phyloP scores from a whole-genome alignment of 2,329 filamentous ascomycete genomes.

The Fusarium bulbicola region DNA sequence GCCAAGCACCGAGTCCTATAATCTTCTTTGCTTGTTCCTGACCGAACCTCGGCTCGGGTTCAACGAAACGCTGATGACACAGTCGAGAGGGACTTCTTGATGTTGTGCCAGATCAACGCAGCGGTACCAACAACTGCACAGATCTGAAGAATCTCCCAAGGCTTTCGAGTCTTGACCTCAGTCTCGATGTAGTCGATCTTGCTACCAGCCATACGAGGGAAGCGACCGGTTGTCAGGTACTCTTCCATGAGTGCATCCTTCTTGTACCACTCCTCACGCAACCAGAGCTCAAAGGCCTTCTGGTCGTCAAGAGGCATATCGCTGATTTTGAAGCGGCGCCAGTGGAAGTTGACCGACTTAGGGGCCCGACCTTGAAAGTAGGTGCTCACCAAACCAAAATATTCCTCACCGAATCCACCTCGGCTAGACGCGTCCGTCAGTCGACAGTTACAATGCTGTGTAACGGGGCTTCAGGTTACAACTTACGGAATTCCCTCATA shows the following conservation, averaged over 20 bases:
- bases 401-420: constrained; percentile 87
- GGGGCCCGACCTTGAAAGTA: constrained; percentile 90
- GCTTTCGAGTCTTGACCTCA: constrained; percentile 62
- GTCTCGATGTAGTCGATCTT: constrained; percentile 64
- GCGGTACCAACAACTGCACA: constrained; percentile 60
- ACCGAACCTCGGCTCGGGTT: neutral
- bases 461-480: neutral
- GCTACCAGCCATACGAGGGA: constrained; percentile 73
- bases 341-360: constrained; percentile 96
- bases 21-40: neutral
- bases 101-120: constrained; percentile 53
- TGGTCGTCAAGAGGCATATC: constrained; percentile 83
- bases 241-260: constrained; percentile 91
- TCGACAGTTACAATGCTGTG: constrained; percentile 6
- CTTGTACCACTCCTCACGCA: constrained; percentile 87
- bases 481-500: constrained; percentile 94
- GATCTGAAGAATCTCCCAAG: constrained; percentile 65
- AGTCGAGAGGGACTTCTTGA: constrained; percentile 43
- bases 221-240: constrained; percentile 79
- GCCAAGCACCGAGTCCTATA: neutral
- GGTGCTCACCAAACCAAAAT: constrained; percentile 86
- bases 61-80: constrained; percentile 33
- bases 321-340: constrained; percentile 83
- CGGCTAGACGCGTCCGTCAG: constrained; percentile 58
- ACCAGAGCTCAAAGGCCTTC: constrained; percentile 83